Evolutionary conservation across 495 filamentous ascomycete species (phyloP), one percentile per base, ranked within the genome.

Genomic region (Annulohypoxylon nitens): DNA sequence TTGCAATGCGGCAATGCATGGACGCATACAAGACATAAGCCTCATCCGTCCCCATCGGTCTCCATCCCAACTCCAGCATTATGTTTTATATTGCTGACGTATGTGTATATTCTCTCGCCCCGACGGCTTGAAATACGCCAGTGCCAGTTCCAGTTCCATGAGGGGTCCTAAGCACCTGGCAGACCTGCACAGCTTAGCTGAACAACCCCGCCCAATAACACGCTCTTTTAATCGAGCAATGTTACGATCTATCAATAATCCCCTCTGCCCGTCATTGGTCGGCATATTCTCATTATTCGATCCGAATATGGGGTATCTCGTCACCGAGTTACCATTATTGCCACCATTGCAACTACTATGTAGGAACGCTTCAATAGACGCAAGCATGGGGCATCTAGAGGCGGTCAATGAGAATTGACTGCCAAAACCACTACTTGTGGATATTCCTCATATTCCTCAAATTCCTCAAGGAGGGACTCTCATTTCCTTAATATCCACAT

Each of bases 331-430:
- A 60, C 68, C 55, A 47, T 41, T 45, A 68, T 58, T 54, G 43
- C 55, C 51, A 37, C 33, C 30, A 54, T 37, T 53, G 36, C 57
- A 59, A 62, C 69, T 30, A 62, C 14, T 14, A 4, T 14, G 12
- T 45, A 36, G 25, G 34, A 54, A 54, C n/a, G 8, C 50, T 65
- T 61, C 60, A 68, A 64, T 59, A 73, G 39, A 43, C 36, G 45
- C 58, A 64, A 55, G 55, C 60, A 61, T 59, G 57, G 63, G 63
- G 25, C 60, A 18, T 26, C 63, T 57, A 48, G 50, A 59, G 48
- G 72, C 68, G 73, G 73, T 71, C 73, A 71, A 72, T 30, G 30
- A 61, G 20, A 58, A 41, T 58, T 23, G 20, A 51, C 69, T 51
- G 25, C 61, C 50, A 18, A 67, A 67, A 51, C 47, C 60, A 26